phyloP scores from a whole-genome alignment of 2,329 filamentous ascomycete genomes.

The Alternaria longipes region DNA sequence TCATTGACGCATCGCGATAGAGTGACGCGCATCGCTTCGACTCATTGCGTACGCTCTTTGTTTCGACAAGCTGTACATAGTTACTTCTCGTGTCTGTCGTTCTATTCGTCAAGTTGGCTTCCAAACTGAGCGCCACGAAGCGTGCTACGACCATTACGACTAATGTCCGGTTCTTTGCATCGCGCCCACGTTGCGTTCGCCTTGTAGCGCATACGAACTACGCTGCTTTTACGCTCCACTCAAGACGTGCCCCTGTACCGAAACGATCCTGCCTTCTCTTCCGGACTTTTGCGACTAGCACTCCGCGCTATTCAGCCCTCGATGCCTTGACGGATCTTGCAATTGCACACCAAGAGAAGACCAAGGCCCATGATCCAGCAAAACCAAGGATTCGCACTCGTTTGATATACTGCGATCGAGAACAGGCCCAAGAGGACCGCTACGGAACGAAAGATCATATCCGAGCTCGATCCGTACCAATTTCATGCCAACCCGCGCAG shows the following conservation, averaged over 20 bases:
- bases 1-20: constrained; percentile 17
- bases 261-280: not conserved
- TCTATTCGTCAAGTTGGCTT: constrained; percentile 43
- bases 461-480: not conserved
- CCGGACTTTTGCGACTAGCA: constrained; percentile 10
- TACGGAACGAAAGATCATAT: not conserved
- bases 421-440: not conserved
- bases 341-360: constrained; percentile 1
- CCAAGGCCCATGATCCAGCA: not conserved
- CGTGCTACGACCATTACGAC: constrained; percentile 41
- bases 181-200: constrained; percentile 21
- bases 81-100: constrained; percentile 13
- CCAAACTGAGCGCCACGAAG: constrained; percentile 29
- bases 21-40: constrained; percentile 12
- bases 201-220: constrained; percentile 3
- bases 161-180: constrained; percentile 19
- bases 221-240: constrained; percentile 9
- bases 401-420: not conserved
- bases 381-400: not conserved
- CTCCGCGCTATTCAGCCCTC: not conserved
- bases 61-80: constrained; percentile 13
- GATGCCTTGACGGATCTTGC: constrained; percentile 13
- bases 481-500: constrained; percentile 7
- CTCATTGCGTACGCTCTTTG: not conserved
- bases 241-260: not conserved